Evolutionary conservation across 768 basidiomycete genomes (phyloP), one percentile per base, ranked within the genome.

Genomic region (Cyclocybe cylindracea): DNA sequence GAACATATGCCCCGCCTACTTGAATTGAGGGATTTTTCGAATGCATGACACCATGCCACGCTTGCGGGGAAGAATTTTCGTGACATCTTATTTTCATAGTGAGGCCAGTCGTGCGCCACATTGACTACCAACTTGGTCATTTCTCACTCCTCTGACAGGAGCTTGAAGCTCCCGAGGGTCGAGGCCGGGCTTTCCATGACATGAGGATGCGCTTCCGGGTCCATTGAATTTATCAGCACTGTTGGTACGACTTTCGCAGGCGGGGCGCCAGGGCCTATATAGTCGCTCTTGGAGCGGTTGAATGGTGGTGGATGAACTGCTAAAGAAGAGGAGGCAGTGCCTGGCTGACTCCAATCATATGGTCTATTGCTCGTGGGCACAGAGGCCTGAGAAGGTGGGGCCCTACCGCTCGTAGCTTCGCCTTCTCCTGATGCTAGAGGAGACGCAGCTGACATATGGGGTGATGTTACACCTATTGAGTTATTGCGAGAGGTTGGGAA

Each of bases 161-260:
- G 54, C 40, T 63, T 60, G 24, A 66, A 50, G 51, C 61, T 62
- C 13, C 59, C 64, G 38, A 58, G 42, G 18, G 66, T 66, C 18
- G 71, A 72, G 16, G 61, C 63, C 13, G 75, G 72, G 59, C 74
- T 78, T 13, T 76, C 74, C 48, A 69, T 61, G n/a, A 76, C 49
- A 36, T 68, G 63, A 5, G 54, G 47, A 50, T 70, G 66, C n/a
- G 60, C 56, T 29, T 58, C 64, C 38, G 65, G 61, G 46, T 69
- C 68, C 48, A 65, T 53, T 1, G 64, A 62, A 56, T 72, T 66
- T 32, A 73, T 53, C 42, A 73, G 64, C 32, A 72, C 53, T 5
- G 64, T 59, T 11, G 68, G 65, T 5, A 39, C 33, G 19, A 51
- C 24, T 19, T 36, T 55, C 34, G n/a, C 46, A 10, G 47, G 50